phyloP scores from a whole-genome alignment of 306 rosid species.

The Quillaja saponaria region DNA sequence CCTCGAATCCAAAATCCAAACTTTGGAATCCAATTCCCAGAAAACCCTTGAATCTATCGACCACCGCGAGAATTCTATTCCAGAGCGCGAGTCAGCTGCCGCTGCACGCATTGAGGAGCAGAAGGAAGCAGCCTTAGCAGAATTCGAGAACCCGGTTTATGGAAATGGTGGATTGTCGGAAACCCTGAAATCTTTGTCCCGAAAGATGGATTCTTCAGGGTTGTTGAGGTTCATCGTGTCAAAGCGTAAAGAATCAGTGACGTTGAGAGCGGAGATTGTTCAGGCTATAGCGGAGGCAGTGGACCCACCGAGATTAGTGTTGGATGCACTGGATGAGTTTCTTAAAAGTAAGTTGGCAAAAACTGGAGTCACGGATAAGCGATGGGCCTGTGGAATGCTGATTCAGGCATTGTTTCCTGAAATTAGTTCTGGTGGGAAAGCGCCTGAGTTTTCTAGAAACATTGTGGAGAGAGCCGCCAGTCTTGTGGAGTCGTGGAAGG shows the following conservation, averaged over 20 bases:
- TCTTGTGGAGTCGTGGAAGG: constrained; percentile 65
- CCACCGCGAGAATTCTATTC: constrained; percentile 53
- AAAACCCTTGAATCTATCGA: constrained; percentile 52
- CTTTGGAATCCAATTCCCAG: constrained; percentile 44
- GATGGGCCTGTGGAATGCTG: constrained; percentile 83
- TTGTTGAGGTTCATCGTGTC: constrained; percentile 55
- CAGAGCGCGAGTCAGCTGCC: constrained; percentile 59
- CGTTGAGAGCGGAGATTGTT: constrained; percentile 58
- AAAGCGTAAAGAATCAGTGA: constrained; percentile 68
- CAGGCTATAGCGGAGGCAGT: constrained; percentile 66
- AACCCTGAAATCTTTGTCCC: constrained; percentile 51
- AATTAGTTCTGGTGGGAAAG: background rate
- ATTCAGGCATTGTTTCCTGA: constrained; percentile 67
- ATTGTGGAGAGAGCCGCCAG: constrained; percentile 51
- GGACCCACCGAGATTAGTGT: constrained; percentile 62
- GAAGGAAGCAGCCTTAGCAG: constrained; percentile 54
- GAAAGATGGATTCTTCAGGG: constrained; percentile 64
- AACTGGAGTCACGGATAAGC: constrained; percentile 68
- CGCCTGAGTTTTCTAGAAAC: constrained; percentile 42
- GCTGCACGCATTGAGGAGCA: constrained; percentile 52
- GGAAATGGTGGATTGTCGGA: constrained; percentile 37
- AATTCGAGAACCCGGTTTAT: constrained; percentile 29
- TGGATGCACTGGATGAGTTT: constrained; percentile 64
- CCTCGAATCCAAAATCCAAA: constrained; percentile 54
- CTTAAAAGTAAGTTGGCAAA: constrained; percentile 48